These are phyloP conservation scores for Colletotrichum sp. DNA, from an alignment of 2,329 filamentous ascomycete genomes.

Conservation along the genomic window DNA sequence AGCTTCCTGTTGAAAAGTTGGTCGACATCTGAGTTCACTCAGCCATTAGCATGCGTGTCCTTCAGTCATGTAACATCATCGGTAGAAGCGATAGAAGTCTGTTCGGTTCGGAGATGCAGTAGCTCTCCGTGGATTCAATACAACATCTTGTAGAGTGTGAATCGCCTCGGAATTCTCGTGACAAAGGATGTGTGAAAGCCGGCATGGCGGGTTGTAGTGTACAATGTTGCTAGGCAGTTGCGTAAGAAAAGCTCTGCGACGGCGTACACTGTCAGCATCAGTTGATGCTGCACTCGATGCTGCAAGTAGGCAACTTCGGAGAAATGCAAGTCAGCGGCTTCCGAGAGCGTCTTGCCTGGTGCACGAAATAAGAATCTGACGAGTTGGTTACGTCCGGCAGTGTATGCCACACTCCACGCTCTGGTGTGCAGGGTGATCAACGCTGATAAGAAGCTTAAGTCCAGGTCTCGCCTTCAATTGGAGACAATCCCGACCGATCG, in stretches of 20 bases:
- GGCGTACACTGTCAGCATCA: background rate
- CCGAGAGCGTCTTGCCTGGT: background rate
- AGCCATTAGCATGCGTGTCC: background rate
- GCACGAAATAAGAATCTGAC: background rate
- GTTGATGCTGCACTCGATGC: background rate
- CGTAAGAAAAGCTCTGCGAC: background rate
- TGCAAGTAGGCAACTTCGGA: background rate
- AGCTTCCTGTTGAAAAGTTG: conserved; percentile 1
- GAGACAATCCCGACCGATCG: conserved; percentile 4
- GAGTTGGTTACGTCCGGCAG: background rate
- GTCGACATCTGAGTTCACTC: conserved; percentile 5
- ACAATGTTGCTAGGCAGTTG: background rate
- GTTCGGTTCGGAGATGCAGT: background rate
- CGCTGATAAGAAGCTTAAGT: background rate
- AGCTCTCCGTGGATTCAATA: background rate
- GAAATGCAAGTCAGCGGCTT: background rate
- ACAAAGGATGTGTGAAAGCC: background rate
- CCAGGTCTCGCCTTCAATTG: background rate
- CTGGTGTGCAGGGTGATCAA: background rate
- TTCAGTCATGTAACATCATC: background rate
- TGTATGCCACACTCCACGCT: background rate
- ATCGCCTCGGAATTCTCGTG: background rate
- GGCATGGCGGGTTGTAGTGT: background rate
- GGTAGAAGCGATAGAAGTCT: background rate
- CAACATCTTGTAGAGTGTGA: background rate